phyloP scores from a whole-genome alignment of 2,329 filamentous ascomycete species.

The Didymella sp. region DNA sequence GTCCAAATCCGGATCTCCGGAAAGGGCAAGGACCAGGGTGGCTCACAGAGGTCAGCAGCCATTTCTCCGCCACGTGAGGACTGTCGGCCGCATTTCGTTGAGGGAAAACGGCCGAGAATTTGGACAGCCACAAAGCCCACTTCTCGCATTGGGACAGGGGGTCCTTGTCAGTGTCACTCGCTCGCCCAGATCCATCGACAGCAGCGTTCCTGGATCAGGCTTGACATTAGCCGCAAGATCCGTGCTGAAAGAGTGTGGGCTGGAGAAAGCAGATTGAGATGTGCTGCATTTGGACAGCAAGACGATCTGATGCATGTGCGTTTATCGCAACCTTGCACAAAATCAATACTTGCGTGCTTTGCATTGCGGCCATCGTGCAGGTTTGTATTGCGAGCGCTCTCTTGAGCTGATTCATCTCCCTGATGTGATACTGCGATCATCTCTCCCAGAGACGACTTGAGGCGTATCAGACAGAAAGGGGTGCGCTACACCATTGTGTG shows the following conservation, averaged over 20 bases:
- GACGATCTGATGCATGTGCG: neutral
- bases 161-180: slow-evolving; percentile 38
- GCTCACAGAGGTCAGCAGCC: slow-evolving; percentile 17
- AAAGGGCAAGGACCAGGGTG: slow-evolving; percentile 28
- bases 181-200: slow-evolving; percentile 30
- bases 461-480: neutral
- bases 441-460: neutral
- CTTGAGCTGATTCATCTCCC: neutral
- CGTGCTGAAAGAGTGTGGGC: slow-evolving; percentile 20
- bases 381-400: neutral
- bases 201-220: slow-evolving; percentile 35
- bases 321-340: neutral
- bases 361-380: neutral
- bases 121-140: slow-evolving; percentile 37
- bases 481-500: neutral
- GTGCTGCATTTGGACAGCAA: neutral
- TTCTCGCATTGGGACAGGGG: slow-evolving; percentile 29
- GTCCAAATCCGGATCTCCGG: slow-evolving; percentile 23
- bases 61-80: slow-evolving; percentile 42
- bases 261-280: neutral
- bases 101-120: slow-evolving; percentile 29
- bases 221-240: slow-evolving; percentile 27
- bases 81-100: slow-evolving; percentile 33
- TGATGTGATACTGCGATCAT: neutral
- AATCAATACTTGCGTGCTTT: neutral